A percentile compares a stretch with the other conserved stretches of the same genome.
phyloP scores from a whole-genome alignment of 352 stramenopile species.

The Phytophthora chlamydospora region DNA sequence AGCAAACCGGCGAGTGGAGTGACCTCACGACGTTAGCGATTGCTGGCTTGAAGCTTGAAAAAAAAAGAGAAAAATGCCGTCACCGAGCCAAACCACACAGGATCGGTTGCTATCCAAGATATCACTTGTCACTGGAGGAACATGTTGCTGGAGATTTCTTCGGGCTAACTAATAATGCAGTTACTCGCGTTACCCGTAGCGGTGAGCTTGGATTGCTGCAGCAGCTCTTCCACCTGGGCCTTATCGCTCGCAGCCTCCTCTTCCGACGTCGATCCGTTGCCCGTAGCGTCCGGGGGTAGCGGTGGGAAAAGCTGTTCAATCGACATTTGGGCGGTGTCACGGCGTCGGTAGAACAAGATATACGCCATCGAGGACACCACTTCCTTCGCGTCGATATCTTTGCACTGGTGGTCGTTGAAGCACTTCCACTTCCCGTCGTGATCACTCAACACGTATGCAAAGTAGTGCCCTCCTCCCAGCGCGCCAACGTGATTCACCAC shows the following conservation, averaged over 20 bases:
- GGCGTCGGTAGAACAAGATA: conserved; percentile 90
- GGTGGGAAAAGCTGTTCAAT: conserved; percentile 85
- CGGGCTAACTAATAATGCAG: conserved; percentile 64
- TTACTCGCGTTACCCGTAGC: conserved; percentile 46
- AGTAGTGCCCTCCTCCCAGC: conserved; percentile 96
- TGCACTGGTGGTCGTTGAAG: conserved; percentile 97
- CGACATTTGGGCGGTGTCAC: conserved; percentile 64
- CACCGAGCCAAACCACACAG: too few relatives aligned
- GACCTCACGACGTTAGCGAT: too few relatives aligned
- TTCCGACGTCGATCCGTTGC: conserved; percentile 32
- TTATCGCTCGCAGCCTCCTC: conserved; percentile 56
- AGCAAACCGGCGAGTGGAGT: too few relatives aligned
- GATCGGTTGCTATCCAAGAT: too few relatives aligned
- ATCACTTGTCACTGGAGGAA: too few relatives aligned
- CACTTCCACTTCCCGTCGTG: conserved; percentile 96
- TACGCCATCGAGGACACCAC: conserved; percentile 89
- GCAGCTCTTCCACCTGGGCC: conserved; percentile 68
- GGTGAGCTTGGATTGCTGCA: conserved; percentile 69
- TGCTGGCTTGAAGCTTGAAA: too few relatives aligned
- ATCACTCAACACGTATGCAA: conserved; percentile 84
- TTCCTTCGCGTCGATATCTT: conserved; percentile 87
- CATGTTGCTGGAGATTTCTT: neutral
- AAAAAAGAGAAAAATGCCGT: too few relatives aligned
- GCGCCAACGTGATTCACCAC: conserved; percentile 98
- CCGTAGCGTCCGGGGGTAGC: conserved; percentile 38